Percentiles rank a stretch among this genome's conserved stretches.
Evolutionary conservation across 768 basidiomycete species (phyloP).

Genomic region (Lactifluus pinguis): DNA sequence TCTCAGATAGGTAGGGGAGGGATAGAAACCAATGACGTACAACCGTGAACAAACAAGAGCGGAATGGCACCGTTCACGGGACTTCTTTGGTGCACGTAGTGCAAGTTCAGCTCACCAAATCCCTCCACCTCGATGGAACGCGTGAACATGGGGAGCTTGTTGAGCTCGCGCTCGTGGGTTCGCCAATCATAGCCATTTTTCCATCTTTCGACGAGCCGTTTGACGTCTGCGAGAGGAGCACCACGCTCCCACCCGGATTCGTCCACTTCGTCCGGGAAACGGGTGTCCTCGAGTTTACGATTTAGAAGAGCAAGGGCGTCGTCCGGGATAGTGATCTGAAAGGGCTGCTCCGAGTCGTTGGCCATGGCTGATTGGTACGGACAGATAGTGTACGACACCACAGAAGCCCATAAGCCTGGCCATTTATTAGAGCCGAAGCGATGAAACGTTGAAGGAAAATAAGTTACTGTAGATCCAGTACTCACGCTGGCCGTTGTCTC

Average conservation of each 20-base stretch:
- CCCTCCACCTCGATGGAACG: constrained; percentile 26
- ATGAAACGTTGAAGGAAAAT: too few species aligned
- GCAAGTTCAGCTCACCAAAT: constrained; percentile 26
- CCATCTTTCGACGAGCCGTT: too few species aligned
- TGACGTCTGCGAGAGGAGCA: too few species aligned
- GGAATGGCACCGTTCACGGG: constrained; percentile 20
- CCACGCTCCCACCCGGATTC: too few species aligned
- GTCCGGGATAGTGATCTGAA: constrained; percentile 25
- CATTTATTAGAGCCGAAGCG: too few species aligned
- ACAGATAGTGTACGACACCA: too few species aligned
- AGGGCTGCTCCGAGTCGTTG: constrained; percentile 8
- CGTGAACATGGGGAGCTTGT: constrained; percentile 29
- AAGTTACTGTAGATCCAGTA: too few species aligned
- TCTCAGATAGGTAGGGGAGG: background rate
- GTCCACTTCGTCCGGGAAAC: too few species aligned
- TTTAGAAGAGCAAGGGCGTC: too few species aligned
- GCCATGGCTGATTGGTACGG: background rate
- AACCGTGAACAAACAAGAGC: constrained; percentile 24
- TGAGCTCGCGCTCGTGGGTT: constrained; percentile 24
- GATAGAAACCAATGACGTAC: background rate
- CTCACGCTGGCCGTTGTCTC: too few species aligned
- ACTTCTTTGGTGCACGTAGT: constrained; percentile 28
- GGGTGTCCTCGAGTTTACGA: too few species aligned
- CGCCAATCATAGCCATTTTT: constrained; percentile 22
- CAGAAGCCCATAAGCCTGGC: too few species aligned